Percentiles rank a stretch among this genome's conserved stretches.
phyloP scores from a whole-genome alignment of 768 basidiomycete genomes.

The Kwoniella sp. region DNA sequence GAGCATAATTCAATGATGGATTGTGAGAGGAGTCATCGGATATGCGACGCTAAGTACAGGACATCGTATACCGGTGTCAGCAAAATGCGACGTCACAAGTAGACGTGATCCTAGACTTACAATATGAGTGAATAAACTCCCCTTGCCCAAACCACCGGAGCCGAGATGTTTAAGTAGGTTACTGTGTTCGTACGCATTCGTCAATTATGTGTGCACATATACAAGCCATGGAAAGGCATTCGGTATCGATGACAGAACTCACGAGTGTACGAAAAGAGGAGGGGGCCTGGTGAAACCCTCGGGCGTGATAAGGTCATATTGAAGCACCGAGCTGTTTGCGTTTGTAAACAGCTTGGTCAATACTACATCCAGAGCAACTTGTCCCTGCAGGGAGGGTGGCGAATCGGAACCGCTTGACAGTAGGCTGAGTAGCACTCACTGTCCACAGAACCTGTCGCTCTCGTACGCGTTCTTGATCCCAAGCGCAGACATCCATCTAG shows the following conservation, averaged over 20 bases:
- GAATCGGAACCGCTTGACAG: not conserved
- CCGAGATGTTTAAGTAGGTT: slow-evolving; percentile 57
- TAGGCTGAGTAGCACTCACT: slow-evolving; percentile 41
- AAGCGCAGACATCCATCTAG: slow-evolving; percentile 54
- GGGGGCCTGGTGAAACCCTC: slow-evolving; percentile 23
- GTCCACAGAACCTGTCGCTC: slow-evolving; percentile 55
- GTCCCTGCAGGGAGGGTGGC: no score
- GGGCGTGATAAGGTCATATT: slow-evolving; percentile 50
- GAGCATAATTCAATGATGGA: slow-evolving; percentile 45
- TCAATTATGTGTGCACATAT: no score
- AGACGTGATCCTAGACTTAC: slow-evolving; percentile 24
- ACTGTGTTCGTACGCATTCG: slow-evolving; percentile 24
- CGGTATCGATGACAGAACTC: no score
- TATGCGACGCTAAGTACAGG: slow-evolving; percentile 39
- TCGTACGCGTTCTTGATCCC: slow-evolving; percentile 46
- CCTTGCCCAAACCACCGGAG: slow-evolving; percentile 28
- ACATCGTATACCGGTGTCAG: not conserved
- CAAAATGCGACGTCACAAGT: not conserved
- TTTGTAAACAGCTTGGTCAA: no score
- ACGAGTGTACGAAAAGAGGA: slow-evolving; percentile 52
- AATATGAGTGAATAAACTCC: slow-evolving; percentile 47
- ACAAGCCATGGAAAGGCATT: no score
- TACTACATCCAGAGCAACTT: no score
- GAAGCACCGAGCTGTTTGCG: slow-evolving; percentile 48
- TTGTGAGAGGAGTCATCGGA: slow-evolving; percentile 30